phyloP scores from a whole-genome alignment of 495 filamentous ascomycete species.

The Neurospora tetraspora region DNA sequence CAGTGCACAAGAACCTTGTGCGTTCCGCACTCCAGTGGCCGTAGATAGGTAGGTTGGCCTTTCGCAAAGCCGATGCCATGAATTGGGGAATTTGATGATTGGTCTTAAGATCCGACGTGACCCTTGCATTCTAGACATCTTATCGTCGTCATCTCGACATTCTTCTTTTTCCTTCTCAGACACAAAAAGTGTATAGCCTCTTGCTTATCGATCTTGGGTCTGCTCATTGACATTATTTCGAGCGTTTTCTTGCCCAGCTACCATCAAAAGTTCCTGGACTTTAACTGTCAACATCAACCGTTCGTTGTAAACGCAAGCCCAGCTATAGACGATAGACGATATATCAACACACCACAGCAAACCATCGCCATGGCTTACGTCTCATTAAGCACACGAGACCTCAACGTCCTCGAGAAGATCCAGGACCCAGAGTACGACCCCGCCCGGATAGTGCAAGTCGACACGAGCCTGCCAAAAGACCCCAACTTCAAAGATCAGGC shows the following conservation, averaged over 20 bases:
- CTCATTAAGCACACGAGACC: constrained; percentile 57
- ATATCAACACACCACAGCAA: neutral
- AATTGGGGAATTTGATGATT: neutral
- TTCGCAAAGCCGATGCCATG: neutral
- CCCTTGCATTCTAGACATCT: neutral
- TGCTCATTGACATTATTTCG: neutral
- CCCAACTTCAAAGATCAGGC: constrained; percentile 39
- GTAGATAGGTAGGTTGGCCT: neutral
- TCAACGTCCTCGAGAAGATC: constrained; percentile 63
- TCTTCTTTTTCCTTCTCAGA: neutral
- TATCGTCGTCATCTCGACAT: neutral
- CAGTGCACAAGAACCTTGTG: neutral
- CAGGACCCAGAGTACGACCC: constrained; percentile 70
- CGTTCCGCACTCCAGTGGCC: neutral
- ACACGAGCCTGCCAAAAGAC: constrained; percentile 48
- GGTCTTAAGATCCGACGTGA: neutral
- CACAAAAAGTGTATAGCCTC: neutral
- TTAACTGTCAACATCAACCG: neutral
- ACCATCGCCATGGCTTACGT: constrained; percentile 33
- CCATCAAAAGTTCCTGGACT: neutral
- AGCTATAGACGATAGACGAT: neutral
- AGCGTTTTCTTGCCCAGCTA: neutral
- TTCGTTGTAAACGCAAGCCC: neutral
- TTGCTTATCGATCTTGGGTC: neutral
- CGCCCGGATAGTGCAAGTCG: constrained; percentile 39